Evolutionary conservation across 169 alveolate species (phyloP), one percentile per base, ranked within the genome.

Genomic region (Cryptosporidium meleagridis): DNA sequence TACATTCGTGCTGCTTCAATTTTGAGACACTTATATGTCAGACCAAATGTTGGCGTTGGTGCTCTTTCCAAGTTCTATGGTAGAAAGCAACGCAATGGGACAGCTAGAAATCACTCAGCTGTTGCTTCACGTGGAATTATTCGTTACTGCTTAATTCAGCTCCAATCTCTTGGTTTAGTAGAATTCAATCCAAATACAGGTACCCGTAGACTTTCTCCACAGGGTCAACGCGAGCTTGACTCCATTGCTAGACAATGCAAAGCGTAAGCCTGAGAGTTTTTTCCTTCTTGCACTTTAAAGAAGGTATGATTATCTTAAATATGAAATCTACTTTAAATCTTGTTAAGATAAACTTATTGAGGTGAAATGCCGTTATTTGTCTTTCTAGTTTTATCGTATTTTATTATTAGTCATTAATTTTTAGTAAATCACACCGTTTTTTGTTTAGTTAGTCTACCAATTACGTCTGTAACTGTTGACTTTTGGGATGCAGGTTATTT

Each of bases 1-100:
- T 98, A 95, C 96, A 89, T 96, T 21, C 95, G 99, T 92, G 98
- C 99, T 45, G 99, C 99, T 9, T 97, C 99, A 58, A 94, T 98
- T 48, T 95, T 98, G 85, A 96, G 99, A 73, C 97, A 96, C 89
- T 75, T 98, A 53, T 98, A 97, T 94, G 93, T 97, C 91, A 96
- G 97, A 92, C 98, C 98, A 18, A 97, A 96, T 91, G 93, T 93
- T 72, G 99, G 99, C 59, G 95, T 97, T 55, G 97, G 97, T 41
- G 93, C 96, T 53, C 95, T 97, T 52, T 94, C 97, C 87, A 96
- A 96, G 93, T 96, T 95, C 70, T 98, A 94, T 94, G 97, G 99
- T 91, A 95, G 97, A 75, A 96, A 93, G 58, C 95, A 94, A 85
- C 95, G 98, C 87, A 93, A 96, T 75, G 99, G 99, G 41, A 95